These are phyloP conservation scores for Ogataea zsoltii DNA, from an alignment of 805 yeast genomes.

Conservation along the genomic window DNA sequence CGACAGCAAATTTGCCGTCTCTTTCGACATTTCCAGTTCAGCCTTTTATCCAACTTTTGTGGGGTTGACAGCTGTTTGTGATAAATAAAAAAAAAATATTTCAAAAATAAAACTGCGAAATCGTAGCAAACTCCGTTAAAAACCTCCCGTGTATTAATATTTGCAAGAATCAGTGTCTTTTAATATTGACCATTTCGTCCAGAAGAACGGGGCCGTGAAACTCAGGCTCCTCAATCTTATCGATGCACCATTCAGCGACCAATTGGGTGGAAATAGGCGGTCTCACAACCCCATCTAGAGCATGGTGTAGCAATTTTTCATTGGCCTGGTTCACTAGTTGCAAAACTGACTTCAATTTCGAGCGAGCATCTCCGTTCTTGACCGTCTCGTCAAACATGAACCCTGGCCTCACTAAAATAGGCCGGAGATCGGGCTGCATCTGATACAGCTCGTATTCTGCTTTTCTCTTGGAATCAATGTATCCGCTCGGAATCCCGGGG, in stretches of 20 bases:
- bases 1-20: neutral
- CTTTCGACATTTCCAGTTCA: neutral
- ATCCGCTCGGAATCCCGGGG: conserved; percentile 68
- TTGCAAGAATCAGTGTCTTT: neutral
- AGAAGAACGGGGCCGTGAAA: conserved; percentile 60
- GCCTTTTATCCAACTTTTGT: no score
- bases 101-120: neutral
- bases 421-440: conserved; percentile 48
- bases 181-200: conserved; percentile 44
- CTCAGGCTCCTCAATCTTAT: conserved; percentile 49
- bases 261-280: conserved; percentile 67
- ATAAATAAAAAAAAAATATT: neutral
- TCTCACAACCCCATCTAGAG: conserved; percentile 51
- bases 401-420: conserved; percentile 77
- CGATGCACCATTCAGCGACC: conserved; percentile 61
- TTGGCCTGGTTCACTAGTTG: conserved; percentile 47
- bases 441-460: conserved; percentile 62
- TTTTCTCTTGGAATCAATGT: conserved; percentile 71
- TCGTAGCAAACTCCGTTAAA: neutral
- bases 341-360: conserved; percentile 43
- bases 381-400: conserved; percentile 66
- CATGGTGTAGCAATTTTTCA: conserved; percentile 40
- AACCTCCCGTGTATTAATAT: neutral
- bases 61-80: no score
- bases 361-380: conserved; percentile 37